Evolutionary conservation across 768 basidiomycete species (phyloP).

Genomic region (Amanita jacksonii): DNA sequence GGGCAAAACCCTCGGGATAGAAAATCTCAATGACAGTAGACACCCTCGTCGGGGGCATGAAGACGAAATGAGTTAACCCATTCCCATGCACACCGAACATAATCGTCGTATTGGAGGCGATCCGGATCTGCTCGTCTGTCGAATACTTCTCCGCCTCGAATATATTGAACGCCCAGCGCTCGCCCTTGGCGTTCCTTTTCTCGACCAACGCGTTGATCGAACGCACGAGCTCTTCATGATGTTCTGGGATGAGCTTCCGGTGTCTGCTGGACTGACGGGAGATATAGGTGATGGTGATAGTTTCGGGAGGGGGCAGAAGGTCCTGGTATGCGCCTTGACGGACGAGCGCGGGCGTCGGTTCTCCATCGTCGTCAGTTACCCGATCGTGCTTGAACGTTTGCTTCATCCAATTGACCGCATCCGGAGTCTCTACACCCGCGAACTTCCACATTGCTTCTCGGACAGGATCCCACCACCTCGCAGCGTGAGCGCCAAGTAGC

Average conservation of each 20-base stretch:
- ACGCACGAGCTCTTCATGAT: constrained; percentile 45
- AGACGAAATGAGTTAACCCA: constrained; percentile 76
- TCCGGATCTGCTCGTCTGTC: constrained; percentile 66
- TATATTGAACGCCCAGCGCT: constrained; percentile 51
- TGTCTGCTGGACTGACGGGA: constrained; percentile 47
- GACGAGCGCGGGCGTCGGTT: constrained; percentile 3
- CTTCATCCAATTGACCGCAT: constrained; percentile 8
- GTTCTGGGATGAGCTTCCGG: constrained; percentile 41
- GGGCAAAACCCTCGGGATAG: constrained; percentile 70
- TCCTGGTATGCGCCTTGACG: constrained; percentile 14
- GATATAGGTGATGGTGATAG: constrained; percentile 65
- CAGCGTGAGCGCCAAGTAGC: constrained; percentile 31
- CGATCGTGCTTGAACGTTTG: constrained; percentile 1
- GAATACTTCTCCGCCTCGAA: constrained; percentile 55
- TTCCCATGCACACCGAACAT: constrained; percentile 72
- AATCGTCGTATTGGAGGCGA: constrained; percentile 60
- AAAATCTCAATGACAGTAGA: constrained; percentile 84
- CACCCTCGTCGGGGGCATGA: constrained; percentile 69
- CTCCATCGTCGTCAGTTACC: constrained; percentile 7
- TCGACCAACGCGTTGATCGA: constrained; percentile 42
- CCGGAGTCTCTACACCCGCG: constrained; percentile 31
- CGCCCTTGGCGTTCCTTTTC: constrained; percentile 18
- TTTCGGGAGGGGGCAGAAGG: constrained; percentile 31
- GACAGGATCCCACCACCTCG: constrained; percentile 77
- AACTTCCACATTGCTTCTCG: constrained; percentile 57